A percentile compares a stretch with the other conserved stretches of the same genome.
phyloP scores from a whole-genome alignment of 768 basidiomycete genomes.

The Leccinum longicurvipes region DNA sequence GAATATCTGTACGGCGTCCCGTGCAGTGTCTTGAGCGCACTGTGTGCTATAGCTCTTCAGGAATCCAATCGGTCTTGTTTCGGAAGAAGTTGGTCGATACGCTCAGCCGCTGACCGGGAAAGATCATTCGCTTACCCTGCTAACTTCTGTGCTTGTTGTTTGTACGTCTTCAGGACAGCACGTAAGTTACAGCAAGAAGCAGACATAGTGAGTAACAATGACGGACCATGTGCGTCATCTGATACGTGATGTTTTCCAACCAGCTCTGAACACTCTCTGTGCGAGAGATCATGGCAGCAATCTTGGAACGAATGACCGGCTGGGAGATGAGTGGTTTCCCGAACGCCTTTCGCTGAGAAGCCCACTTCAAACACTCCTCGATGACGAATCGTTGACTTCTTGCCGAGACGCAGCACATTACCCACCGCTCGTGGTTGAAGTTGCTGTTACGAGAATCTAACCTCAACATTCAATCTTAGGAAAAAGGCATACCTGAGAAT shows the following conservation, averaged over 20 bases:
- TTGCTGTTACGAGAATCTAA: conserved; percentile 45
- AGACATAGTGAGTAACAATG: neutral
- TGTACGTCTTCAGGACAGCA: conserved; percentile 53
- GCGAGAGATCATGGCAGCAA: conserved; percentile 87
- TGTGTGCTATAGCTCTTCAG: conserved; percentile 77
- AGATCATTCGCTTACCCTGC: conserved; percentile 52
- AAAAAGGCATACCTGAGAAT: conserved; percentile 42
- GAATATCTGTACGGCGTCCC: conserved; percentile 77
- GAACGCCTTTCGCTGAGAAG: conserved; percentile 84
- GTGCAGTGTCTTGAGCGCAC: conserved; percentile 74
- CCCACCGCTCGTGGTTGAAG: conserved; percentile 95
- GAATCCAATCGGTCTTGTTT: conserved; percentile 66
- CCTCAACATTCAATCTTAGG: neutral
- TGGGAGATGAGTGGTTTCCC: conserved; percentile 83
- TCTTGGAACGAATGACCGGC: conserved; percentile 83
- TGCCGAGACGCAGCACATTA: conserved; percentile 78
- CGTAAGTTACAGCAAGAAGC: conserved; percentile 7
- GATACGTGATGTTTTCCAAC: conserved; percentile 84
- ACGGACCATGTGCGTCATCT: conserved; percentile 79
- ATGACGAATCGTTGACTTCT: conserved; percentile 64
- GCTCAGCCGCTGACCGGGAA: no score
- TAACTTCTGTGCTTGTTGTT: conserved; percentile 66
- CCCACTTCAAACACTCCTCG: conserved; percentile 92
- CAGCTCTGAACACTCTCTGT: conserved; percentile 80
- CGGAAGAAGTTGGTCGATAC: neutral